Base-by-base conservation (phyloP, 225 moss, liverwort and hornwort species). In the Takakia lepidozioides region DNA sequence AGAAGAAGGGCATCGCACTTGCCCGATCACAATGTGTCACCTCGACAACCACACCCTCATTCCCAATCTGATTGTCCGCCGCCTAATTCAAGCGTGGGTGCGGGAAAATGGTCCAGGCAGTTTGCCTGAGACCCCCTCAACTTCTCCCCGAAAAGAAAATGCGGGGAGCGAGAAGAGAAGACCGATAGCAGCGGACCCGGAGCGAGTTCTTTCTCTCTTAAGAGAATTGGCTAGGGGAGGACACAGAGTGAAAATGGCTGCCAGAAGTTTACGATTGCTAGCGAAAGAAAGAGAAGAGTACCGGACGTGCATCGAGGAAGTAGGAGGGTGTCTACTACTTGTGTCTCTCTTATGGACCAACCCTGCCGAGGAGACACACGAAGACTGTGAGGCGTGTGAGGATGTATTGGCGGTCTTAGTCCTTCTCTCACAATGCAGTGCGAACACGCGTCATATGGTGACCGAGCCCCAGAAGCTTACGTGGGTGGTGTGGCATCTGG, bases 41-140 rank as follows among this genome's bases (percentile, higher is more conserved):
- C 26, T 64, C 25, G 19, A 16, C 18, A 29, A 46, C 14, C 23
- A 21, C n/a, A 56, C 49, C 28, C 49, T 64, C 13, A 64, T 64
- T 29, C 64, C 64, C 3, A 64, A 64, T 18, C 48, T 56, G 26
- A 64, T 55, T 14, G 36, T 64, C 29, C 25, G 49, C 16, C 24
- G 48, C 11, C 17, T 57, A 38, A 49, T 64, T 15, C 36, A 32
- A 27, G 46, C 56, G 3, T 64, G 63, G 63, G 43, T 43, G 17
- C 17, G 19, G 20, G 43, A 43, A 21, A 16, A 43, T 19, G 43
- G 43, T 19, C 20, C 43, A 16, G 43, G 43, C 10, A 43, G 43
- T 10, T 43, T 43, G 43, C 43, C 43, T 43, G 43, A n/a, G 10
- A 43, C 17, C 20, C 17, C 43, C 20, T 43, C 20, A n/a, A 19